Evolutionary conservation across 108 stramenopile species (phyloP).

Genomic region (Schizochytrium sp.): DNA sequence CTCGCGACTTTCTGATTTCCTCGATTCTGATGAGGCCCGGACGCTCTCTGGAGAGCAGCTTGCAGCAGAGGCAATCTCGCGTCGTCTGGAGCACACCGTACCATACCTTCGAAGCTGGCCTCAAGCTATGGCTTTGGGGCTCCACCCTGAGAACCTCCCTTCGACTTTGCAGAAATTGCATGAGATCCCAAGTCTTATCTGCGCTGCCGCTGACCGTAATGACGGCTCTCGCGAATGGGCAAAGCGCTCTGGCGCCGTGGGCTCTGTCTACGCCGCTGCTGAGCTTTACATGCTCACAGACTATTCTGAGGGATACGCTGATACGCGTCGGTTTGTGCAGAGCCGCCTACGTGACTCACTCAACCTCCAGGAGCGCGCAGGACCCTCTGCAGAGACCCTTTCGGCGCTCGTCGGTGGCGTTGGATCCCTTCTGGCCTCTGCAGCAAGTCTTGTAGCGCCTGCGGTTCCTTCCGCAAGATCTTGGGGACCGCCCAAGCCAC

Average conservation of each 20-base stretch:
- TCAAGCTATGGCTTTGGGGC: slow-evolving; percentile 50
- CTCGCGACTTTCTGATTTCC: not conserved
- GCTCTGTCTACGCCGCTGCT: slow-evolving; percentile 50
- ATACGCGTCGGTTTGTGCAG: slow-evolving; percentile 43
- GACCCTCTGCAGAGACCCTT: slow-evolving; percentile 35
- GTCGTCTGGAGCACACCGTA: slow-evolving; percentile 40
- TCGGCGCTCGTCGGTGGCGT: not conserved
- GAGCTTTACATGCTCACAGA: slow-evolving; percentile 61
- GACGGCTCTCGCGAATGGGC: slow-evolving; percentile 52
- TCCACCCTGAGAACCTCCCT: slow-evolving; percentile 43
- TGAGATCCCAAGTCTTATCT: slow-evolving; percentile 18
- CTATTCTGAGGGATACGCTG: slow-evolving; percentile 53
- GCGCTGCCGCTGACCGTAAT: slow-evolving; percentile 21
- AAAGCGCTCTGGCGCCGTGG: not conserved
- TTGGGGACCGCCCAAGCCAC: not conserved
- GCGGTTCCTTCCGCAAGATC: not conserved
- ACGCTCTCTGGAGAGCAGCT: slow-evolving; percentile 23
- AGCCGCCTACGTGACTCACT: slow-evolving; percentile 9
- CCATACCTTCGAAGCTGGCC: slow-evolving; percentile 60
- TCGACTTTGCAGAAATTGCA: slow-evolving; percentile 56
- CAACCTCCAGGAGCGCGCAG: not conserved
- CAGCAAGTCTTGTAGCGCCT: not conserved
- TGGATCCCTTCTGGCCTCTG: slow-evolving; percentile 28
- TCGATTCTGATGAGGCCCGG: not conserved
- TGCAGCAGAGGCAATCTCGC: slow-evolving; percentile 14